Conservation (phyloP, 805 yeast genomes). For the Clavispora asparagi region DNA sequence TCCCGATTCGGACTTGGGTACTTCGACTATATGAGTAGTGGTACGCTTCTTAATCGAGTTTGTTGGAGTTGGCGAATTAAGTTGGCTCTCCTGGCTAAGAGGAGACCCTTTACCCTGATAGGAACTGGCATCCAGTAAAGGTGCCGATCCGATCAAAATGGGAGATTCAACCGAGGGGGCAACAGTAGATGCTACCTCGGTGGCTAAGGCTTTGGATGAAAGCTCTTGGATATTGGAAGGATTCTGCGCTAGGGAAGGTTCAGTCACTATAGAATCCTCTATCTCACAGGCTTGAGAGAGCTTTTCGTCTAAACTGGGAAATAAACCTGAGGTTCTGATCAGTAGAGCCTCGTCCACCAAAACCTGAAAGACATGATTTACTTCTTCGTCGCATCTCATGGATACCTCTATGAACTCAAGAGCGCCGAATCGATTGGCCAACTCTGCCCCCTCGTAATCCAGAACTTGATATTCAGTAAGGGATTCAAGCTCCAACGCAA, state of each 20-base stretch:
- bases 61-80: not conserved
- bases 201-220: not conserved
- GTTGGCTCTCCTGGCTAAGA: not conserved
- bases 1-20: not conserved
- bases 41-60: not conserved
- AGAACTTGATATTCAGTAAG: conserved; percentile 23
- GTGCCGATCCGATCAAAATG: not conserved
- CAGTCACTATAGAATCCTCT: not conserved
- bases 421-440: conserved; percentile 24
- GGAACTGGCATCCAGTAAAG: not conserved
- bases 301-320: not conserved
- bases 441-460: conserved; percentile 23
- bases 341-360: conserved; percentile 12
- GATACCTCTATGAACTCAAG: conserved; percentile 26
- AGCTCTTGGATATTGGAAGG: not conserved
- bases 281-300: not conserved
- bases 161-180: not conserved
- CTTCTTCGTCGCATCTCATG: conserved; percentile 13
- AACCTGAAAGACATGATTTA: conserved; percentile 26
- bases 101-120: no score
- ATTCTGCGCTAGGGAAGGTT: not conserved
- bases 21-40: not conserved
- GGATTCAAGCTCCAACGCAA: conserved; percentile 26
- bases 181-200: not conserved
- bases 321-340: not conserved